phyloP scores from a whole-genome alignment of 2,329 filamentous ascomycete species.

The Tricladium varicosporioides region DNA sequence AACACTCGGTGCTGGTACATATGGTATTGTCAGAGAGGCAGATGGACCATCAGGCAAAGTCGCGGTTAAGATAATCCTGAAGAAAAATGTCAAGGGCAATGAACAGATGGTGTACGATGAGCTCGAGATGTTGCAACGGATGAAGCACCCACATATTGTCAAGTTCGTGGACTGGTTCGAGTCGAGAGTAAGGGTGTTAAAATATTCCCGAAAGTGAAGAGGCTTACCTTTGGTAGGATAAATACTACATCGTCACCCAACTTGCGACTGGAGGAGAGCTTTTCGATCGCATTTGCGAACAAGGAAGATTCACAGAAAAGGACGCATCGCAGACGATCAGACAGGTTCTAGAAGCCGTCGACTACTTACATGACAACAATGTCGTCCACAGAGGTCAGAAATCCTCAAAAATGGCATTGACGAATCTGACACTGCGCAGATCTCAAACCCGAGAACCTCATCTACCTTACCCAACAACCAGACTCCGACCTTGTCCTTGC shows the following conservation, averaged over 20 bases:
- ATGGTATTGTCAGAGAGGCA: constrained; percentile 96
- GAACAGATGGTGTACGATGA: constrained; percentile 99
- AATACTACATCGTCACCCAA: constrained; percentile 99
- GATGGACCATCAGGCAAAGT: constrained; percentile 83
- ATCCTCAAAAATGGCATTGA: neutral
- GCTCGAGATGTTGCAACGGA: constrained; percentile 84
- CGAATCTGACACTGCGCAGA: constrained; percentile 52
- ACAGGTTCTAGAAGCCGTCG: constrained; percentile 87
- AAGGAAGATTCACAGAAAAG: constrained; percentile 97
- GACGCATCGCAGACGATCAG: constrained; percentile 88
- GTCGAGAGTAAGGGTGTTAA: constrained; percentile 67
- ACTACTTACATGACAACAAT: constrained; percentile 92
- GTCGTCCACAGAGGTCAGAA: constrained; percentile 85
- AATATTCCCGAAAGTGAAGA: neutral
- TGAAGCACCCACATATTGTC: constrained; percentile 95
- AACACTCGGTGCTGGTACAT: constrained; percentile 93
- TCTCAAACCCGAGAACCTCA: constrained; percentile 94
- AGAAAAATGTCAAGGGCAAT: constrained; percentile 98
- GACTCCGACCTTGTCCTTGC: constrained; percentile 88
- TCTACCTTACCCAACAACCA: constrained; percentile 78
- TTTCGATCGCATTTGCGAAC: constrained; percentile 97
- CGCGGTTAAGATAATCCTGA: constrained; percentile 97
- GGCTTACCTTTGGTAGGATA: constrained; percentile 62
- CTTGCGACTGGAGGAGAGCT: constrained; percentile 93
- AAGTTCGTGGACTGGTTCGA: constrained; percentile 99